Evolutionary conservation across 129 eudicot genomes (phyloP).

Genomic region (Lactuca sativa): DNA sequence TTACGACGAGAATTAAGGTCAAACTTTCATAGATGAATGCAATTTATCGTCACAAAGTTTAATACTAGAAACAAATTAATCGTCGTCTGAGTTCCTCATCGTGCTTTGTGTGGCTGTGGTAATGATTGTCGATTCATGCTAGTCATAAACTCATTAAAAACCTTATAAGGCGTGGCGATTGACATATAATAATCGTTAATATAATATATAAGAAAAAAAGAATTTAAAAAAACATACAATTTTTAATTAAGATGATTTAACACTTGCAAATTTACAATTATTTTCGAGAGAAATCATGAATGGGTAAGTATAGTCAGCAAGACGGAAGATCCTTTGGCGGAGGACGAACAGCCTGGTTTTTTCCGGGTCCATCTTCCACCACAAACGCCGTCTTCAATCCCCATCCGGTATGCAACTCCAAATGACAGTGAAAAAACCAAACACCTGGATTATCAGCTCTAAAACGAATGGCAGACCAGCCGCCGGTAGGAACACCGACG

Average conservation of each 20-base stretch:
- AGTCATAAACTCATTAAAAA: too few relatives aligned
- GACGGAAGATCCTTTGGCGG: conserved; percentile 81
- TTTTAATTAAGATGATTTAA: neutral
- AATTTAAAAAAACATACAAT: neutral
- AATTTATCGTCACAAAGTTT: too few relatives aligned
- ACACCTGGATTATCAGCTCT: conserved; percentile 59
- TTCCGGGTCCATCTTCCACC: conserved; percentile 45
- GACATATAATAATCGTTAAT: too few relatives aligned
- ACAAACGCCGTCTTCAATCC: conserved; percentile 56
- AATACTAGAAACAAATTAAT: too few relatives aligned
- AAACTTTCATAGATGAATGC: too few relatives aligned
- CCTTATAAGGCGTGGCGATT: too few relatives aligned
- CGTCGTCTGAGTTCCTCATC: too few relatives aligned
- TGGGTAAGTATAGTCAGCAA: conserved; percentile 36
- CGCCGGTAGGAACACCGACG: conserved; percentile 52
- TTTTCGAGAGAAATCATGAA: conserved; percentile 8
- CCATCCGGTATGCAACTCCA: conserved; percentile 55
- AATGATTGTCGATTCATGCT: too few relatives aligned
- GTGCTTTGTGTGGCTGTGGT: too few relatives aligned
- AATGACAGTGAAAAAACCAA: conserved; percentile 57
- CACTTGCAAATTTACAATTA: conserved; percentile 25
- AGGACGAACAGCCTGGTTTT: conserved; percentile 53
- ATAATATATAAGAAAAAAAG: too few relatives aligned
- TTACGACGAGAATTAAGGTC: too few relatives aligned
- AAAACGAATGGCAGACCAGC: conserved; percentile 47